Conservation (phyloP, 169 alveolate species). For the Amoebophrya sp. region DNA sequence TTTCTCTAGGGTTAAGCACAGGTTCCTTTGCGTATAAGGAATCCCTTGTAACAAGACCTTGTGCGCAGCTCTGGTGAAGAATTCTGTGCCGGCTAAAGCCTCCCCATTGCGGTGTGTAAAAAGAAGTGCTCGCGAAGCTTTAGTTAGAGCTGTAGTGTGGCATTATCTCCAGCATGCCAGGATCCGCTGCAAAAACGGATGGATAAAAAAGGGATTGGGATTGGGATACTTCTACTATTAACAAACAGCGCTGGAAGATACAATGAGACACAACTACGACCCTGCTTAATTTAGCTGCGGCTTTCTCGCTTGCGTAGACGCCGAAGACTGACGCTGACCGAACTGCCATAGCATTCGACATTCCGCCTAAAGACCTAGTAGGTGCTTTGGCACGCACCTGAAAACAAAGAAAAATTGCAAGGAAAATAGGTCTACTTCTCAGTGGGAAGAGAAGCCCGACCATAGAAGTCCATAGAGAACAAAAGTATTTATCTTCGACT, state of each 20-base stretch:
- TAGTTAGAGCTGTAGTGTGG: not conserved
- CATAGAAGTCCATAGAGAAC: too few relatives aligned
- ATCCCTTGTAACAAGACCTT: not conserved
- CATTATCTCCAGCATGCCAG: not conserved
- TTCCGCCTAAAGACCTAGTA: too few relatives aligned
- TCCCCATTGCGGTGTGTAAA: conserved; percentile 30
- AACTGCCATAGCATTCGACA: conserved; percentile 29
- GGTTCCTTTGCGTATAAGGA: not conserved
- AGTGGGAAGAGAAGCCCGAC: too few relatives aligned
- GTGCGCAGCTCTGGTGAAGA: conserved; percentile 38
- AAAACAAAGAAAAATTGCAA: too few relatives aligned
- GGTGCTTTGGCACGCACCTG: too few relatives aligned
- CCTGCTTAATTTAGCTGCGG: not conserved
- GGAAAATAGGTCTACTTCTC: too few relatives aligned
- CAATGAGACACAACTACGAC: too few relatives aligned
- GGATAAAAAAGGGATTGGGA: not conserved
- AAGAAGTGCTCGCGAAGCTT: not conserved
- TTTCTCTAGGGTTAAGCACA: not conserved
- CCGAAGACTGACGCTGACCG: not conserved
- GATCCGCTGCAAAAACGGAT: not conserved
- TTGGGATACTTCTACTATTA: too few relatives aligned
- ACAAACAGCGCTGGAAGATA: too few relatives aligned
- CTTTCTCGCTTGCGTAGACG: not conserved
- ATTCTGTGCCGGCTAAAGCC: conserved; percentile 41
- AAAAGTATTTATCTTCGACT: too few relatives aligned